A percentile compares a stretch with the other conserved stretches of the same genome.
phyloP scores from a whole-genome alignment of 495 filamentous ascomycete species.

The Lineolata rhizophorae region DNA sequence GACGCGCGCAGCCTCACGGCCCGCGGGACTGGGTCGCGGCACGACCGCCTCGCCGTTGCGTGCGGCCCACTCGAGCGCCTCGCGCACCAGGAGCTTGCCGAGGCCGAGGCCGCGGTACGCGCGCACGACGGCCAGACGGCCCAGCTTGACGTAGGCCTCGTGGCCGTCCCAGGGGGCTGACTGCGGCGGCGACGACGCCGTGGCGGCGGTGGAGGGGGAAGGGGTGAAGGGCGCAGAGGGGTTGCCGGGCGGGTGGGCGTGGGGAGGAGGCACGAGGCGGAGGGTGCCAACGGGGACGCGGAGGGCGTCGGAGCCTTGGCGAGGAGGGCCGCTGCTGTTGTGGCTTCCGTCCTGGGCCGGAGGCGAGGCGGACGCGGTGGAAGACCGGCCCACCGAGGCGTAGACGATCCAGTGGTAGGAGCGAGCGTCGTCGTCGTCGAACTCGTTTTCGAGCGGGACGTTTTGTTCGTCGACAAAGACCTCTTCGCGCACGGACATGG shows the following conservation, averaged over 20 bases:
- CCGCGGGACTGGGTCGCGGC: slow-evolving; percentile 9
- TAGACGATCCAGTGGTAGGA: slow-evolving; percentile 72
- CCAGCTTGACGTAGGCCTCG: slow-evolving; percentile 60
- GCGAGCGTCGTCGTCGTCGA: slow-evolving; percentile 57
- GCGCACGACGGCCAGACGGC: slow-evolving; percentile 44
- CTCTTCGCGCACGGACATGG: slow-evolving; percentile 49
- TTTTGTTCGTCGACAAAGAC: slow-evolving; percentile 67
- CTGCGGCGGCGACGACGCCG: not conserved
- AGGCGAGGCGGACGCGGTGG: slow-evolving; percentile 5
- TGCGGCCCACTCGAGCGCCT: slow-evolving; percentile 37
- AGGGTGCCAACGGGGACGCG: slow-evolving; percentile 45
- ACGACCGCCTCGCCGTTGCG: slow-evolving; percentile 27
- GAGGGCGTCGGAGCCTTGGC: slow-evolving; percentile 9
- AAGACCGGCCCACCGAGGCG: slow-evolving; percentile 25
- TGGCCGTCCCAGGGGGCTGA: slow-evolving; percentile 22
- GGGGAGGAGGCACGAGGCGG: slow-evolving; percentile 57
- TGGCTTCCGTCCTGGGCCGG: not conserved
- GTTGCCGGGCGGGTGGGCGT: slow-evolving; percentile 26
- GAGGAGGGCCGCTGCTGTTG: not conserved
- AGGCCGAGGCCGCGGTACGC: slow-evolving; percentile 42
- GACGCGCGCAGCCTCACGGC: slow-evolving; percentile 7
- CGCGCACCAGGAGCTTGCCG: slow-evolving; percentile 36
- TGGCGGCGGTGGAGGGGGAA: not conserved
- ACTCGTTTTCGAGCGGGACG: slow-evolving; percentile 42
- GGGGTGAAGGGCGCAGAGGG: slow-evolving; percentile 13